Percentiles rank a stretch among this genome's conserved stretches.
These are phyloP conservation scores for Aspergillus carlsbadensis DNA, from an alignment of 495 filamentous ascomycete genomes.

Conservation along the genomic window DNA sequence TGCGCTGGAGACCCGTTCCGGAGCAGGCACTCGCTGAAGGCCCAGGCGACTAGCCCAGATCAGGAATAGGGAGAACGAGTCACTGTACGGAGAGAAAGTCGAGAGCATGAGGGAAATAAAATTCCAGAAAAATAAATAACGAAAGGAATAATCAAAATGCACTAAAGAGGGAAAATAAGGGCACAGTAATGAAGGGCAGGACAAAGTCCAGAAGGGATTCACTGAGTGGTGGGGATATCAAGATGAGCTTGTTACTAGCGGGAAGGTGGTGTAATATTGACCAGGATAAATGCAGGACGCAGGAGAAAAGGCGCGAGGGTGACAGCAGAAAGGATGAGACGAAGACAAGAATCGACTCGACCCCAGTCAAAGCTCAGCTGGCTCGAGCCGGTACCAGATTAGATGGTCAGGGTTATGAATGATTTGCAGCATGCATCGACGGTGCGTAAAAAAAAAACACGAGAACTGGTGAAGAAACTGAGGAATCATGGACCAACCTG, in stretches of 20 bases:
- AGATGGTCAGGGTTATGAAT: conserved; percentile 21
- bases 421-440: conserved; percentile 38
- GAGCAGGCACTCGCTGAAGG: conserved; percentile 14
- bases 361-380: conserved; percentile 4
- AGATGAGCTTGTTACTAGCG: conserved; percentile 38
- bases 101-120: conserved; percentile 7
- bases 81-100: conserved; percentile 11
- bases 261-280: conserved; percentile 45
- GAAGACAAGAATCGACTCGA: conserved; percentile 3
- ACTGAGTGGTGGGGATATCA: conserved; percentile 29
- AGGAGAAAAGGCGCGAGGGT: conserved; percentile 24
- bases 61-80: conserved; percentile 13
- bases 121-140: conserved; percentile 5
- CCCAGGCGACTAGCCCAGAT: conserved; percentile 17
- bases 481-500: conserved; percentile 15
- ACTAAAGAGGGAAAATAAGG: conserved; percentile 14
- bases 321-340: conserved; percentile 13
- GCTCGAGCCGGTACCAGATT: conserved; percentile 10
- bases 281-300: conserved; percentile 43
- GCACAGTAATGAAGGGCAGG: conserved; percentile 14
- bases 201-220: conserved; percentile 16
- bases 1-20: conserved; percentile 36
- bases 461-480: conserved; percentile 8
- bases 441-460: conserved; percentile 20
- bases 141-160: conserved; percentile 17